Base-by-base conservation (phyloP, 306 rosid genomes). In the Medicago lupulina region DNA sequence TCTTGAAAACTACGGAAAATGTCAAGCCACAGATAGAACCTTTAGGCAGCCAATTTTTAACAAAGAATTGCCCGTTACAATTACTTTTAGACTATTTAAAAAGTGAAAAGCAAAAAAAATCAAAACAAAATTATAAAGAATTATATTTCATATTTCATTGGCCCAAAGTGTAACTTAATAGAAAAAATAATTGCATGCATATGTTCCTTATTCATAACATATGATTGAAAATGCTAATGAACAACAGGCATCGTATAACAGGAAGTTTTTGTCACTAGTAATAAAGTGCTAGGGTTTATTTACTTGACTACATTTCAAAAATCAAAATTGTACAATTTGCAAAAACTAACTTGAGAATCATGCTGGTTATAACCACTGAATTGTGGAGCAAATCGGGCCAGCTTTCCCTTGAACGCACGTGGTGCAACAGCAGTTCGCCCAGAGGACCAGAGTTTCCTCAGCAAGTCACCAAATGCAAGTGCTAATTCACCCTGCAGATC, bases 311-410 rank as follows among this genome's bases (percentile, higher is more conserved):
- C 62, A 49, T 19, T 31, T 31, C 51, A 79, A 65, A 73, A 65
- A 64, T 74, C 21, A 11, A 67, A 41, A n/a, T 16, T 36, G 8
- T 63, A 75, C 43, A 84, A 50, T 41, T 50, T 49, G 51, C 60
- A 60, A 81, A 59, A 77, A 86, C 93, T 83, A 76, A 95, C 98
- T 85, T 96, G 99, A 83, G 99, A 92, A 85, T 96, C 99, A 81
- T 96, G 99, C 86, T 96, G 99, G 70, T 92, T 96, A 81, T 96
- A 96, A 71, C 99, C 99, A 81, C 98, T 96, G 81, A 96, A 96
- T 76, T 96, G 99, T 18, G 99, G 99, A 77, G 99, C 99, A 89
- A 96, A 96, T 72, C 97, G 91, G 25, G 96, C 96, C 85, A 96
- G 83, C 77, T 92, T 96, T 14, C 98, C 95, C 87, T 96, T 96